A percentile compares a stretch with the other conserved stretches of the same genome.
These are phyloP conservation scores for Conidiobolus incongruus DNA, from an alignment of 371 early-diverging fungal genomes.

Conservation along the genomic window DNA sequence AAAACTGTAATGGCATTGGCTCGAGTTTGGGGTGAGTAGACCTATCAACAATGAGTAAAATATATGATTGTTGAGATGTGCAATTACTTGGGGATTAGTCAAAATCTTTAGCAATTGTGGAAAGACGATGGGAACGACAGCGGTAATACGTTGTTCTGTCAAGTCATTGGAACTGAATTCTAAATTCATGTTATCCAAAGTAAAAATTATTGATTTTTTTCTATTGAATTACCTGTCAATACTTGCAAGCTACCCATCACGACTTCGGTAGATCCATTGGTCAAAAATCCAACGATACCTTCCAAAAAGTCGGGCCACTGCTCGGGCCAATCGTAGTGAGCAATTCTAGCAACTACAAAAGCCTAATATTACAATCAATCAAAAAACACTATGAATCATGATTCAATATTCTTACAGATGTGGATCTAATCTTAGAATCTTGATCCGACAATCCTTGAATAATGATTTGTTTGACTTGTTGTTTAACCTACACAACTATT, in stretches of 20 bases:
- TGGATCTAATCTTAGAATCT: too few relatives aligned
- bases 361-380: too few relatives aligned
- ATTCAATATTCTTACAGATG: too few relatives aligned
- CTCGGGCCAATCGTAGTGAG: slow-evolving; percentile 83
- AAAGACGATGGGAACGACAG: not conserved
- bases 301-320: slow-evolving; percentile 82
- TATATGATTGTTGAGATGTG: not conserved
- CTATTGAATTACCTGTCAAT: slow-evolving; percentile 13
- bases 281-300: slow-evolving; percentile 39
- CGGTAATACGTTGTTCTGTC: not conserved
- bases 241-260: slow-evolving; percentile 83
- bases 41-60: not conserved
- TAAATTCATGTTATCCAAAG: too few relatives aligned
- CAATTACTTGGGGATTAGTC: not conserved
- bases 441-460: too few relatives aligned
- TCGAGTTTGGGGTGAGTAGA: slow-evolving; percentile 1
- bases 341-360: slow-evolving; percentile 67
- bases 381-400: too few relatives aligned
- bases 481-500: too few relatives aligned
- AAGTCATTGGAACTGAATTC: slow-evolving; percentile 1
- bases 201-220: too few relatives aligned
- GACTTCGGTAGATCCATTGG: slow-evolving; percentile 33
- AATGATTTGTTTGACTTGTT: too few relatives aligned
- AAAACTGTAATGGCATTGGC: slow-evolving; percentile 1
- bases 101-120: slow-evolving; percentile 1